These are phyloP conservation scores for Capsella bursapastoris DNA, from an alignment of 345 rosid genomes.

Conservation along the genomic window DNA sequence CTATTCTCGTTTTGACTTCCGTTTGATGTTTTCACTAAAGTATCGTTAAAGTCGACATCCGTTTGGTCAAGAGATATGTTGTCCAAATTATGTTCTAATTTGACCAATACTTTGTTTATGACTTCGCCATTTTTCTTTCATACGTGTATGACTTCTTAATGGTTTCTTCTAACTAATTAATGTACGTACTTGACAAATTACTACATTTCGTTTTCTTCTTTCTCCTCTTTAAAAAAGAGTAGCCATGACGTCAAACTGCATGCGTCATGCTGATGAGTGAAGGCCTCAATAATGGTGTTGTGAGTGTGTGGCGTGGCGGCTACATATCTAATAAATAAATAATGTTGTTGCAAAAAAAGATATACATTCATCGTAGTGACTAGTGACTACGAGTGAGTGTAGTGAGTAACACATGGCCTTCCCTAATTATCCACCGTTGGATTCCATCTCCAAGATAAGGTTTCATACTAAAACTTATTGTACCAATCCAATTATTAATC, in stretches of 20 bases:
- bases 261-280: slow-evolving; percentile 36
- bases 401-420: slow-evolving; percentile 4
- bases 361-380: background rate
- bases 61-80: no score
- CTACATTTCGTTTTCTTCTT: background rate
- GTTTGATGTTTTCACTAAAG: no score
- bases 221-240: background rate
- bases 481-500: background rate
- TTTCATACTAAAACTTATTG: slow-evolving; percentile 13
- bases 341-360: slow-evolving; percentile 22
- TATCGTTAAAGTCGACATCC: no score
- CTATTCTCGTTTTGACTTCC: no score
- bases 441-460: slow-evolving; percentile 36
- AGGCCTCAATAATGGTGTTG: slow-evolving; percentile 41
- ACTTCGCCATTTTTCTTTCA: no score
- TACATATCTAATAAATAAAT: slow-evolving; percentile 11
- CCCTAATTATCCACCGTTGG: slow-evolving; percentile 21
- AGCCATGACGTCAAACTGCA: slow-evolving; percentile 1
- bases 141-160: no score
- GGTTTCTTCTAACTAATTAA: no score
- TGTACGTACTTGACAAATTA: background rate
- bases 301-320: slow-evolving; percentile 26
- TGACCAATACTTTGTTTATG: no score
- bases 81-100: no score
- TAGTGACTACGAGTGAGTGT: background rate